A percentile compares a stretch with the other conserved stretches of the same genome.
Evolutionary conservation across 176 grass and related monocot species (phyloP).

Genomic region (Musa beccarii): DNA sequence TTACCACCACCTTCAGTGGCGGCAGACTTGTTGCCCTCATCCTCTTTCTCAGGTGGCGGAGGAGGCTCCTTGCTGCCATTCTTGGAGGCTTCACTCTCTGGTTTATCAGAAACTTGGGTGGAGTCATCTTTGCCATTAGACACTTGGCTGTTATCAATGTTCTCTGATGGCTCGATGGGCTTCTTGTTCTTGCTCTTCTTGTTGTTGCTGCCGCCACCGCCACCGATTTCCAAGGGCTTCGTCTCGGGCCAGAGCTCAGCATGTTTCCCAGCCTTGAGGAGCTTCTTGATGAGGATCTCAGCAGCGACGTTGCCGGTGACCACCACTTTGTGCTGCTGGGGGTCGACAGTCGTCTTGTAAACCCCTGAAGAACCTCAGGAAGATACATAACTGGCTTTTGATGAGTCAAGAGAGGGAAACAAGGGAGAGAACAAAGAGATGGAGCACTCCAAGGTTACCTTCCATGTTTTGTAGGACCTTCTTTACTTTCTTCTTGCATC

Average conservation of each 20-base stretch:
- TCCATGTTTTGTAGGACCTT: constrained; percentile 88
- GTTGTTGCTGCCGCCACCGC: constrained; percentile 31
- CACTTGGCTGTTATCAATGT: not conserved
- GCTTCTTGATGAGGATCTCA: constrained; percentile 79
- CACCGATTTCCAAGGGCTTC: not conserved
- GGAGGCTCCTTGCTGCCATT: constrained; percentile 1
- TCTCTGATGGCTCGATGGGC: constrained; percentile 9
- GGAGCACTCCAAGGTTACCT: constrained; percentile 34
- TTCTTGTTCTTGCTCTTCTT: constrained; percentile 30
- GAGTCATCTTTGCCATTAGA: constrained; percentile 36
- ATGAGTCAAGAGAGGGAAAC: not conserved
- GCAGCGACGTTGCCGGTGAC: constrained; percentile 68
- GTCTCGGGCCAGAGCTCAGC: constrained; percentile 87
- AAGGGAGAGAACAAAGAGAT: not conserved
- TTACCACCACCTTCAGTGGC: constrained; percentile 23
- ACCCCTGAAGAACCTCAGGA: constrained; percentile 37
- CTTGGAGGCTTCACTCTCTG: constrained; percentile 19
- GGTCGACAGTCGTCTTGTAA: constrained; percentile 69
- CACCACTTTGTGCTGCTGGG: constrained; percentile 76
- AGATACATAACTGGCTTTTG: not conserved
- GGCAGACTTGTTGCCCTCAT: constrained; percentile 17
- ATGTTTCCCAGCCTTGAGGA: constrained; percentile 85
- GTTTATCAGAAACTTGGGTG: constrained; percentile 17
- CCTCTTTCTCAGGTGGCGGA: constrained; percentile 19
- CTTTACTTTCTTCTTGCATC: constrained; percentile 97